Conservation (phyloP, 192 early-diverging fungal species). For the Coemansia sp. region DNA sequence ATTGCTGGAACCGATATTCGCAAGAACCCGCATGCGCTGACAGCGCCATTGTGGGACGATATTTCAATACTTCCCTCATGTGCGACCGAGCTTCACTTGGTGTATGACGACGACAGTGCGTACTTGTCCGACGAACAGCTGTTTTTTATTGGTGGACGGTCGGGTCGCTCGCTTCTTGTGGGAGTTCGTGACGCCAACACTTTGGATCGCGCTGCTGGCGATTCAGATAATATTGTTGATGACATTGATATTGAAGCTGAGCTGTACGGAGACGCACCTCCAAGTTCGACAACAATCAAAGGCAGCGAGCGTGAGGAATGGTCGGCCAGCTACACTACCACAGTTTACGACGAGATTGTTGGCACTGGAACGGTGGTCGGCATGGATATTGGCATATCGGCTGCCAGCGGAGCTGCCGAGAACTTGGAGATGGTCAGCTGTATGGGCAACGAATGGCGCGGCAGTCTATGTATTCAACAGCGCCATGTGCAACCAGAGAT, state of each 20-base stretch:
- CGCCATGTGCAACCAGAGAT: conserved; percentile 64
- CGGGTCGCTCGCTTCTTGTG: conserved; percentile 44
- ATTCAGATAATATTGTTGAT: not conserved
- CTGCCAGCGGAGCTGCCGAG: conserved; percentile 9
- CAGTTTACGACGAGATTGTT: conserved; percentile 75
- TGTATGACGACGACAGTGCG: conserved; percentile 21
- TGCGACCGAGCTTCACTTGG: conserved; percentile 16
- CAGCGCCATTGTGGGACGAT: conserved; percentile 32
- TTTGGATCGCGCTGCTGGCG: not conserved
- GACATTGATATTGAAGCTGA: conserved; percentile 31
- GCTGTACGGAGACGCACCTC: conserved; percentile 28
- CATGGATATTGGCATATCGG: conserved; percentile 68
- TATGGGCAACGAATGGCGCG: conserved; percentile 57
- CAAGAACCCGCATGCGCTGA: conserved; percentile 9
- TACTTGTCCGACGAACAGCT: conserved; percentile 13
- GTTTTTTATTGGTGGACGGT: conserved; percentile 41
- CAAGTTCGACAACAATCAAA: conserved; percentile 9
- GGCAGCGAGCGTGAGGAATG: conserved; percentile 17
- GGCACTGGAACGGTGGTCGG: conserved; percentile 77
- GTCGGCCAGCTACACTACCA: conserved; percentile 57
- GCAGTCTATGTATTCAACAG: conserved; percentile 62
- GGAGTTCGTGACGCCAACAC: conserved; percentile 15
- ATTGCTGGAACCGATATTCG: conserved; percentile 23
- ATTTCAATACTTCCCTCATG: conserved; percentile 39
- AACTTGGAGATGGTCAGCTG: conserved; percentile 63